Evolutionary conservation across 2,329 filamentous ascomycete genomes (phyloP), one percentile per base, ranked within the genome.

Genomic region (Penicillium sp.): DNA sequence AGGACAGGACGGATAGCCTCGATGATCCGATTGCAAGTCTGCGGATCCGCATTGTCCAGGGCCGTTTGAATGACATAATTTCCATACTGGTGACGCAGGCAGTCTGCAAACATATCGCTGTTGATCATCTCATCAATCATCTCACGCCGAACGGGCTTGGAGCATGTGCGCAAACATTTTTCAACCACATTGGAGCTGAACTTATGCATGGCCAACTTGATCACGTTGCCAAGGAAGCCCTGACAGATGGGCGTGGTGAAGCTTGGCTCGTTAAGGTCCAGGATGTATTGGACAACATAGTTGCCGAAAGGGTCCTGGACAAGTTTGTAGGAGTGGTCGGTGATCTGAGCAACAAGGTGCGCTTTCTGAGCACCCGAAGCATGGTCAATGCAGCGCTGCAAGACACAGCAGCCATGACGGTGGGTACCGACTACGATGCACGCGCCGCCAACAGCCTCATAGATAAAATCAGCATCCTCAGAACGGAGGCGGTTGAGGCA

Each of bases 161-260:
- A 35, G 93, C 88, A 72, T 92, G 39, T 96, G 55, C 95, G 92
- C 58, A 98, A 80, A 69, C 90, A 93, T 75, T 99, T 99, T 80
- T 99, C 95, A 62, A 99, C 93, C 57, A 99, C 95, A 68, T 99
- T 99, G 69, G 95, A 98, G 79, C 92, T 97, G 80, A 99, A 99
- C 78, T 99, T 99, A 80, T 99, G 95, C 73, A 92, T 93, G 6
- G 95, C 98, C 16, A 88, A 72, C 84, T 84, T 76, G 76, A 84
- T 70, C 73, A 89, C 80, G 85, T 91, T 81, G 67, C 89, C 89
- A 55, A 84, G 80, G 80, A 99, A 97, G 69, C 88, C 88, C 53
- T 83, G 80, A 60, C 96, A 95, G 42, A 99, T 82, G 3, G 93
- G 93, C 69, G 95, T 90, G 1, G 93, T 97, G 77, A 96, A 97